Conservation (phyloP, 2,329 filamentous ascomycete genomes). For the Pleoardoris graminearum region DNA sequence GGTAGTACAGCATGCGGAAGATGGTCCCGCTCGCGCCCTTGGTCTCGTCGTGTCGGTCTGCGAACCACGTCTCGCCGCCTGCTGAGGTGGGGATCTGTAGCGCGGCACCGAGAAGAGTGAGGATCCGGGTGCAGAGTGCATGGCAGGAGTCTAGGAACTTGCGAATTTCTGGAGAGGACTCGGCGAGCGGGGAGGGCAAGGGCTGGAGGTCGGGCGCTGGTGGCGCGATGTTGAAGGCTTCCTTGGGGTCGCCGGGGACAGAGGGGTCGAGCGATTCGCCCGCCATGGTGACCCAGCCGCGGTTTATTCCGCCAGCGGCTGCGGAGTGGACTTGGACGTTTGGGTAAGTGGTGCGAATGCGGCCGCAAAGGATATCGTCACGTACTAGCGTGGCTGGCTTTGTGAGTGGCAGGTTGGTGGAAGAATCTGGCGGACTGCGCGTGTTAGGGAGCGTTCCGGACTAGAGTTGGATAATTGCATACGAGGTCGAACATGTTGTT, state of each 20-base stretch:
- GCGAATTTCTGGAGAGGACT: conserved; percentile 64
- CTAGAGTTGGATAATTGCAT: conserved; percentile 23
- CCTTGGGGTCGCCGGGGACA: conserved; percentile 80
- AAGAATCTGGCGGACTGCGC: conserved; percentile 73
- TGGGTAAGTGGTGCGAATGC: too few relatives aligned
- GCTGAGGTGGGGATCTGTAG: conserved; percentile 58
- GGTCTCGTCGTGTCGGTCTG: conserved; percentile 60
- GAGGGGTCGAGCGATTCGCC: conserved; percentile 77
- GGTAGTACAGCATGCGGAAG: conserved; percentile 59
- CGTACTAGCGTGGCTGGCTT: conserved; percentile 73
- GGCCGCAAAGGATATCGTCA: too few relatives aligned
- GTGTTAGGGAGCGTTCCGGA: conserved; percentile 2
- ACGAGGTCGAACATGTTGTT: conserved; percentile 75
- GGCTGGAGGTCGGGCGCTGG: conserved; percentile 71
- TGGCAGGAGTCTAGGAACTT: conserved; percentile 74
- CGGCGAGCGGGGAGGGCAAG: conserved; percentile 66
- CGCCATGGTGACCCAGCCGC: conserved; percentile 87
- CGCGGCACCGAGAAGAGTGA: conserved; percentile 77
- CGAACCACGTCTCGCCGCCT: conserved; percentile 57
- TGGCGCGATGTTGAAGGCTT: conserved; percentile 89
- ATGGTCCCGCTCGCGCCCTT: conserved; percentile 56
- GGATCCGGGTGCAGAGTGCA: conserved; percentile 70
- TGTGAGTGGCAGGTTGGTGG: conserved; percentile 68
- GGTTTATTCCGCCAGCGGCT: conserved; percentile 64
- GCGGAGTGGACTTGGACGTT: conserved; percentile 70